Evolutionary conservation across 1,284 basidiomycete species (phyloP).

Genomic region (Apiotrichum veenhuisii): DNA sequence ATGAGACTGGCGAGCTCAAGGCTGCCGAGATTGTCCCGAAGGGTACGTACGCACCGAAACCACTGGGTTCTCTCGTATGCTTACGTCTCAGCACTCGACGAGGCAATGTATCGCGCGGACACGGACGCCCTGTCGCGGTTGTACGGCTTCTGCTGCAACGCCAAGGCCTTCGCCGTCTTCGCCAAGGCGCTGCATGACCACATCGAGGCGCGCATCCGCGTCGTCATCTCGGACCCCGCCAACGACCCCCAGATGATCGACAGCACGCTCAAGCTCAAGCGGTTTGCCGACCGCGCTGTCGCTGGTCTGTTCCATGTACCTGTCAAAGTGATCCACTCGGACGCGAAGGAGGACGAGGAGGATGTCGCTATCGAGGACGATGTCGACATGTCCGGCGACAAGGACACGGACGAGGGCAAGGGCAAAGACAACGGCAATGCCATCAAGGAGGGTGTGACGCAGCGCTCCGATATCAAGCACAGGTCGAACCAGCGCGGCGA

Average conservation of each 20-base stretch:
- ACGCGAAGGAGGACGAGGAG: not conserved
- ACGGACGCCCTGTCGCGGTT: conserved; percentile 57
- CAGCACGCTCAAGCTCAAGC: conserved; percentile 67
- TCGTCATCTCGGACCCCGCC: conserved; percentile 54
- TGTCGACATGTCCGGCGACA: too few relatives aligned
- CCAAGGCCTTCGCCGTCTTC: conserved; percentile 57
- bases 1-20: conserved; percentile 22
- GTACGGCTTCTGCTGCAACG: conserved; percentile 63
- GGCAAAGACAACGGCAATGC: not conserved
- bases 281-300: conserved; percentile 59
- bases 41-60: conserved; percentile 13
- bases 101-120: conserved; percentile 58
- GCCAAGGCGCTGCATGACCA: conserved; percentile 62
- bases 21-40: conserved; percentile 21
- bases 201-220: conserved; percentile 42
- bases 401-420: not conserved
- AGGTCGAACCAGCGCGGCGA: too few relatives aligned
- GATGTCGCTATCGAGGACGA: not conserved
- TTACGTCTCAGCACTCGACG: conserved; percentile 57
- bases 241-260: conserved; percentile 67
- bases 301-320: conserved; percentile 51
- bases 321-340: not conserved
- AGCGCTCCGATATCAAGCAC: too few relatives aligned
- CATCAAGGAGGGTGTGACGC: not conserved
- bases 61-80: conserved; percentile 55